Evolutionary conservation across 75 land plant species (phyloP).

Genomic region (Cunninghamia lanceolata): DNA sequence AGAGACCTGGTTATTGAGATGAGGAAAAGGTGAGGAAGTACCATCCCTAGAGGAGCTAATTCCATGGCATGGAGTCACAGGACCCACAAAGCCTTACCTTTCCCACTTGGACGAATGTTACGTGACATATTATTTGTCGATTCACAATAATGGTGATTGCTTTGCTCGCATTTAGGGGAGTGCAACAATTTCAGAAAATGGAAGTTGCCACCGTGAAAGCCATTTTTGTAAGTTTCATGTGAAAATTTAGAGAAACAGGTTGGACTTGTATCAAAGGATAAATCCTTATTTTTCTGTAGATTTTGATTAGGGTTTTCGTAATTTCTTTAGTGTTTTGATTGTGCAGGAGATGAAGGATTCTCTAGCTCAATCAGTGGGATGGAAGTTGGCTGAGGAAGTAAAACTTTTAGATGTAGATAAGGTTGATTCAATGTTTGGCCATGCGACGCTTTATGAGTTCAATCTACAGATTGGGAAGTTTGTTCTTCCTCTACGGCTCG

Average conservation of each 20-base stretch:
- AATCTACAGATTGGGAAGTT: conserved; percentile 74
- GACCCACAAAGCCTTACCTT: too few relatives aligned
- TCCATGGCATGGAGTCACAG: too few relatives aligned
- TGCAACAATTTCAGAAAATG: conserved; percentile 3
- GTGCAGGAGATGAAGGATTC: conserved; percentile 76
- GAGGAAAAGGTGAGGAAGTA: too few relatives aligned
- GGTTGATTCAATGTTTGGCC: conserved; percentile 73
- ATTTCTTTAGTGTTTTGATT: conserved; percentile 1
- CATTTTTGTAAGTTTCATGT: conserved; percentile 39
- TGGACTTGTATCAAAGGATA: neutral
- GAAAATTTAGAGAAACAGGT: neutral
- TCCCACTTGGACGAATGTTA: too few relatives aligned
- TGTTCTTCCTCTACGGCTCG: conserved; percentile 66
- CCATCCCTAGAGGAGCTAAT: too few relatives aligned
- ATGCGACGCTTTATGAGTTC: conserved; percentile 83
- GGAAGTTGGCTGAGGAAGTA: conserved; percentile 55
- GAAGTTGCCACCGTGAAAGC: conserved; percentile 40
- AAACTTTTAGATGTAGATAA: conserved; percentile 66
- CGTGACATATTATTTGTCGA: too few relatives aligned
- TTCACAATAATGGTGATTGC: neutral
- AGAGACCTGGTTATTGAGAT: too few relatives aligned
- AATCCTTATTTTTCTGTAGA: neutral
- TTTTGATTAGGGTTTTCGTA: neutral
- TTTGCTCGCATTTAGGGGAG: neutral
- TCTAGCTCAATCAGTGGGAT: conserved; percentile 62